These are phyloP conservation scores for Raphanus sativus DNA, from an alignment of 345 rosid species.

Conservation along the genomic window DNA sequence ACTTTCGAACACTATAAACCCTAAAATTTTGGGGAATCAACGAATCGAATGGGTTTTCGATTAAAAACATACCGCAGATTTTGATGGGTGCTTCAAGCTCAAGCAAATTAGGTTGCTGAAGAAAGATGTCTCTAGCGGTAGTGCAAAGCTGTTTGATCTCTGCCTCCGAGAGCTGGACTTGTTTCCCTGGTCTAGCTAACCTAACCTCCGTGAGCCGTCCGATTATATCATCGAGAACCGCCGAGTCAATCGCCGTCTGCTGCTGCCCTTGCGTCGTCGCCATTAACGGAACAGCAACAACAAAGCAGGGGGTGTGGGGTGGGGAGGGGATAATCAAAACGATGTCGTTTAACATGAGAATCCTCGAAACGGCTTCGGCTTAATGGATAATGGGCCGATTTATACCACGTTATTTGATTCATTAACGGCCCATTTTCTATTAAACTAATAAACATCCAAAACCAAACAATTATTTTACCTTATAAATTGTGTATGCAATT, in stretches of 20 bases:
- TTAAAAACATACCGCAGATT: conserved; percentile 62
- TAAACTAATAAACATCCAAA: background rate
- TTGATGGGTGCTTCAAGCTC: conserved; percentile 97
- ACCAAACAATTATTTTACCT: no score
- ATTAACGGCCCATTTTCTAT: background rate
- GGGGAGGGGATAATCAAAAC: background rate
- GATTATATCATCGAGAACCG: conserved; percentile 75
- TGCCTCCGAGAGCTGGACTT: conserved; percentile 83
- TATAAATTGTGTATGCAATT: no score
- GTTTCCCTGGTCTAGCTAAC: conserved; percentile 82
- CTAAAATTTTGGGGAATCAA: background rate
- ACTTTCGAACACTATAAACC: background rate
- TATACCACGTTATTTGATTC: background rate
- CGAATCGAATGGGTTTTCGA: background rate
- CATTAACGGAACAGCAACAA: conserved; percentile 40
- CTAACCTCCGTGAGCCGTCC: conserved; percentile 80
- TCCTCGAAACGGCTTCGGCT: background rate
- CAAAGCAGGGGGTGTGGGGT: background rate
- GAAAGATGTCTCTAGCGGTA: conserved; percentile 68
- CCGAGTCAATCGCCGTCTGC: conserved; percentile 59
- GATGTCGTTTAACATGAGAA: conserved; percentile 1
- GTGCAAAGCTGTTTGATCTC: conserved; percentile 90
- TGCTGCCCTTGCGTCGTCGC: conserved; percentile 50
- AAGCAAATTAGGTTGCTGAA: conserved; percentile 81
- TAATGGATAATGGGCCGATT: conserved; percentile 2